Base-by-base conservation (phyloP, 2,329 filamentous ascomycete species). In the Keithomyces neogunnii region DNA sequence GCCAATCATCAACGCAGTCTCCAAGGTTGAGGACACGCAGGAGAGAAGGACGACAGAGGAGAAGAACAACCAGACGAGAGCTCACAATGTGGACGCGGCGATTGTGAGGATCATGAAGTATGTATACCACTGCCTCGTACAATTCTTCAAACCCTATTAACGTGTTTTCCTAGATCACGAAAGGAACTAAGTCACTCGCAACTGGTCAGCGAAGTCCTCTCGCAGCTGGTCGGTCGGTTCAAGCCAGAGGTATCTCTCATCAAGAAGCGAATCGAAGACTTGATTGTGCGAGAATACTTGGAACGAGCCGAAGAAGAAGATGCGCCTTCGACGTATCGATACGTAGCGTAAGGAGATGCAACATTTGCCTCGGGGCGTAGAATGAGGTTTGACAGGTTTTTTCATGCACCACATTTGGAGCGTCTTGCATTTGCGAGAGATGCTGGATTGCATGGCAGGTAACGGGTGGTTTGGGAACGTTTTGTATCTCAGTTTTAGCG, bases 31-130 rank as follows among this genome's bases (percentile, higher is more conserved):
- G 69, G 89, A 82, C 49, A 73, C 80, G 57, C 74, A 80, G 3
- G 82, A 86, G 67, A 73, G 83, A 46, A 83, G 81, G 66, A 81
- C 81, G 48, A 92, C 88, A 0, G 84, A 90, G 65, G 80, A 84
- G 60, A 87, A 86, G 73, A 89, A 87, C 57, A 81, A 88, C 58
- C 82, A 88, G 63, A 83, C 80, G 28, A 75, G 88, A 56, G 78
- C 77, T 44, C 84, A 86, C 63, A 79, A 86, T 40, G 81, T 90
- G 29, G 87, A 92, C 61, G 86, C 87, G 6, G 85, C 86, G 4
- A 76, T 92, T 57, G 87, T 91, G 53, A 77, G 88, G 48, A 90
- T 90, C 61, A 91, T 91, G 87, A 92, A 92, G 86, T 90, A 78
- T 45, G 83, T 78, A 2, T 19, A 3, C 13, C n/a, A 11, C 49